A percentile compares a stretch with the other conserved stretches of the same genome.
Conservation (phyloP, 495 filamentous ascomycete species). For the Aspergillus heteromorphus region DNA sequence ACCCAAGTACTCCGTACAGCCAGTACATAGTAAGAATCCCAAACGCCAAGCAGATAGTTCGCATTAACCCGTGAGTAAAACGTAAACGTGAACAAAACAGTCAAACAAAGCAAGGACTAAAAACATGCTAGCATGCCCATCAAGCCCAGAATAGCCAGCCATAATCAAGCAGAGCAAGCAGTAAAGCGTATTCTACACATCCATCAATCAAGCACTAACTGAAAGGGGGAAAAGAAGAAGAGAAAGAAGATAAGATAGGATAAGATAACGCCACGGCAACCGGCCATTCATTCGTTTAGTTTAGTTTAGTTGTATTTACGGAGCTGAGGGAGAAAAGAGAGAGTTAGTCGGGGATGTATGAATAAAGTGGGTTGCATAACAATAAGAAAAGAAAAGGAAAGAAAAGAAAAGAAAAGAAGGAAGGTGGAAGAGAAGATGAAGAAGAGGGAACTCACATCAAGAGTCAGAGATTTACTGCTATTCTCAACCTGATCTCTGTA, state of each 20-base stretch:
- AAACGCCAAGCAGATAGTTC: constrained; percentile 8
- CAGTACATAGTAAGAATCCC: too few species aligned
- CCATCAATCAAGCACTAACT: too few species aligned
- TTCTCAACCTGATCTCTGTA: constrained; percentile 92
- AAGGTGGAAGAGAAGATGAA: too few species aligned
- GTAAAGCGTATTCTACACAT: constrained; percentile 18
- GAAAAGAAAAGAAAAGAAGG: too few species aligned
- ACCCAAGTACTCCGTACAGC: too few species aligned
- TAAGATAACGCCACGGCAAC: background rate
- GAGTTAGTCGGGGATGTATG: too few species aligned
- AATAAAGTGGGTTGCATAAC: too few species aligned
- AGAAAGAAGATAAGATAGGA: too few species aligned
- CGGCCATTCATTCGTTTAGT: constrained; percentile 15
- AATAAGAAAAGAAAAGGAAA: too few species aligned
- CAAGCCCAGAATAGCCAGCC: too few species aligned
- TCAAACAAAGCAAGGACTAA: background rate
- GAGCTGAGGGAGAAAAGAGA: constrained; percentile 23
- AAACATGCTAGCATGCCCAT: constrained; percentile 6
- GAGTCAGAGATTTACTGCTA: constrained; percentile 78
- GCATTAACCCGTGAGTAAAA: constrained; percentile 11
- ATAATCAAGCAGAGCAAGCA: too few species aligned
- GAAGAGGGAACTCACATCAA: constrained; percentile 70
- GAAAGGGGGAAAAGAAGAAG: background rate
- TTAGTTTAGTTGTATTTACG: constrained; percentile 39
- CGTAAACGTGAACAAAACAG: too few species aligned